Conservation (phyloP, 129 eudicot species). For the Gnaphalium uliginosum region DNA sequence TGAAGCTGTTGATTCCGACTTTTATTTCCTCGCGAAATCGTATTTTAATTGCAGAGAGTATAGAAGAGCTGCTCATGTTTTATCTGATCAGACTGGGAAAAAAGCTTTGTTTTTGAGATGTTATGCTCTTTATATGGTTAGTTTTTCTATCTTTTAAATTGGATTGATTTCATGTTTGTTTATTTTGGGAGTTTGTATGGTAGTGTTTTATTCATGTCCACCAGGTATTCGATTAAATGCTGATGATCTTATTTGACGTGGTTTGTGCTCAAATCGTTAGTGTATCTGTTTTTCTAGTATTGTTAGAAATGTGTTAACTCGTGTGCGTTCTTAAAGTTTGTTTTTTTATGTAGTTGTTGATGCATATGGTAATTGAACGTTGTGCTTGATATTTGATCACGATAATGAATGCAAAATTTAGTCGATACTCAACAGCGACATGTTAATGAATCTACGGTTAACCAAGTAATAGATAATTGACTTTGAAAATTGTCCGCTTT, state of each 20-base stretch:
- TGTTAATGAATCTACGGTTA: neutral
- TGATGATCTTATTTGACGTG: neutral
- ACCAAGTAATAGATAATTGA: constrained; percentile 3
- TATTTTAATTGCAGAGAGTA: constrained; percentile 92
- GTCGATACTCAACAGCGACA: neutral
- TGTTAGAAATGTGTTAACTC: neutral
- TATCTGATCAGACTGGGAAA: constrained; percentile 73
- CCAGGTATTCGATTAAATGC: constrained; percentile 35
- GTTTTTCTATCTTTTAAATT: constrained; percentile 21
- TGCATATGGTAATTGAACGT: constrained; percentile 10
- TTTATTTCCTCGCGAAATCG: constrained; percentile 77
- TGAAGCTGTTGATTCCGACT: constrained; percentile 64
- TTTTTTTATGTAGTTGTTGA: neutral
- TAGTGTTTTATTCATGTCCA: neutral
- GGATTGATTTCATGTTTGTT: neutral
- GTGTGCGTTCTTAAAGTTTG: neutral
- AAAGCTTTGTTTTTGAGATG: constrained; percentile 89
- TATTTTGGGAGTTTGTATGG: neutral
- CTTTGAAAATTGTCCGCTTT: neutral
- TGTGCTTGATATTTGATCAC: neutral
- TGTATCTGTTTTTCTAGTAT: constrained; percentile 2
- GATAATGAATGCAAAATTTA: neutral
- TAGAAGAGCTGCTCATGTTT: constrained; percentile 90
- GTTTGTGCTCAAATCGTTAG: constrained; percentile 1
- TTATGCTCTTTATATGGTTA: constrained; percentile 85